Evolutionary conservation across 2,329 filamentous ascomycete species (phyloP).

Genomic region (Verticillium albo-atrum): DNA sequence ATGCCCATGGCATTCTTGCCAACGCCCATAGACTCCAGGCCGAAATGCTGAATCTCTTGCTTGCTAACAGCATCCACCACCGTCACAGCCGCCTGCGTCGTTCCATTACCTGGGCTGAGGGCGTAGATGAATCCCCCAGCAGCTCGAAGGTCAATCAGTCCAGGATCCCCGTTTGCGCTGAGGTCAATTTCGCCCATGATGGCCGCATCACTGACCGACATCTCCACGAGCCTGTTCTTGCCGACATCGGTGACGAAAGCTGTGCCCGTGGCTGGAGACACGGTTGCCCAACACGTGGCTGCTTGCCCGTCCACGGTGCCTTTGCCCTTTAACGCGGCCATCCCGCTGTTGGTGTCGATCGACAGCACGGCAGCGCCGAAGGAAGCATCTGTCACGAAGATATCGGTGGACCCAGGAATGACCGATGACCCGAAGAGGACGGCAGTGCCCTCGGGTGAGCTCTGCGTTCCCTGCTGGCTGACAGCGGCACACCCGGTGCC

Average conservation of each 20-base stretch:
- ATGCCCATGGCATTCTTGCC: constrained; percentile 8
- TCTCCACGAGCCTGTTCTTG: constrained; percentile 50
- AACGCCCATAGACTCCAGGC: not conserved
- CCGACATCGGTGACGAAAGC: constrained; percentile 56
- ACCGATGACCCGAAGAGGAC: constrained; percentile 50
- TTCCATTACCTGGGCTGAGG: constrained; percentile 48
- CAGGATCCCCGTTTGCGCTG: constrained; percentile 40
- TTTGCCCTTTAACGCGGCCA: constrained; percentile 29
- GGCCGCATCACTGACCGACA: constrained; percentile 43
- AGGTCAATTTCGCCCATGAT: constrained; percentile 39
- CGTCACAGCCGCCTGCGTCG: constrained; percentile 25
- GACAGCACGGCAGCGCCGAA: constrained; percentile 50
- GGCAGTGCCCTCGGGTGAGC: constrained; percentile 49
- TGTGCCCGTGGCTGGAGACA: constrained; percentile 41
- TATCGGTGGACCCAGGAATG: constrained; percentile 36
- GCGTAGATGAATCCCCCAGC: constrained; percentile 54
- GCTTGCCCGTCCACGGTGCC: constrained; percentile 43
- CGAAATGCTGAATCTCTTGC: constrained; percentile 6
- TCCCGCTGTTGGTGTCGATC: constrained; percentile 25
- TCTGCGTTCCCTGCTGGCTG: constrained; percentile 21
- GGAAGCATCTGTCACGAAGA: constrained; percentile 54
- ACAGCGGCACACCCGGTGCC: constrained; percentile 3
- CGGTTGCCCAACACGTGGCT: constrained; percentile 55
- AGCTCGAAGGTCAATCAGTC: constrained; percentile 50
- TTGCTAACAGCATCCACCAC: constrained; percentile 27